A percentile compares a stretch with the other conserved stretches of the same genome.
Evolutionary conservation across 257 asterid genomes (phyloP).

Genomic region (Solanum tarapatanum): DNA sequence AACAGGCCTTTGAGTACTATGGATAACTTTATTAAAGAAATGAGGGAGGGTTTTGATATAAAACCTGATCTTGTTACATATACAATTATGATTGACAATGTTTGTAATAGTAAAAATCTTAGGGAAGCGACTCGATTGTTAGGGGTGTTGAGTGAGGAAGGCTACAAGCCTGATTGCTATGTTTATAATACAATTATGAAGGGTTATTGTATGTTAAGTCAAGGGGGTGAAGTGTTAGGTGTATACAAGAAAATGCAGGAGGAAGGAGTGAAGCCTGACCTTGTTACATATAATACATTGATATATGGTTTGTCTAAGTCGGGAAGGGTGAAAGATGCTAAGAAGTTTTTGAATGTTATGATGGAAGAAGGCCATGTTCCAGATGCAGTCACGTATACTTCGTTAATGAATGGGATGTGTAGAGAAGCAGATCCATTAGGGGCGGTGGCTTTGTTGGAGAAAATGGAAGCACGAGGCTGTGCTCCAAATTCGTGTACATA

Average conservation of each 20-base stretch:
- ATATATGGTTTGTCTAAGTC: slow-evolving; percentile 73
- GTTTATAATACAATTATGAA: slow-evolving; percentile 91
- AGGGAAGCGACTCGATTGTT: slow-evolving; percentile 73
- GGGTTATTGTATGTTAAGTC: slow-evolving; percentile 64
- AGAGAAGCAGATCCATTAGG: slow-evolving; percentile 66
- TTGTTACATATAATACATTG: slow-evolving; percentile 67
- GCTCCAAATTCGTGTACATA: slow-evolving; percentile 73
- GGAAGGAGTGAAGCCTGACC: slow-evolving; percentile 74
- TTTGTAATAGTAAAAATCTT: slow-evolving; percentile 77
- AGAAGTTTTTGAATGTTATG: slow-evolving; percentile 60
- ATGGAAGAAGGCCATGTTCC: slow-evolving; percentile 63
- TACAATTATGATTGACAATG: slow-evolving; percentile 93
- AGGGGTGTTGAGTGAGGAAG: slow-evolving; percentile 57
- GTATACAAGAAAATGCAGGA: slow-evolving; percentile 81
- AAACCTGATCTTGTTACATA: slow-evolving; percentile 89
- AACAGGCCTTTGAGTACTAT: slow-evolving; percentile 47
- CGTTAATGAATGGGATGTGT: slow-evolving; percentile 96
- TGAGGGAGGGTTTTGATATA: slow-evolving; percentile 48
- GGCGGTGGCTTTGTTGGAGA: slow-evolving; percentile 57
- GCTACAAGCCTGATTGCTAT: slow-evolving; percentile 74
- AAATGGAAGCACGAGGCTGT: slow-evolving; percentile 73
- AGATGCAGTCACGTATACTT: slow-evolving; percentile 75
- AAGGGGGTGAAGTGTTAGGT: slow-evolving; percentile 53
- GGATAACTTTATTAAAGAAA: slow-evolving; percentile 49
- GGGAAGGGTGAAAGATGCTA: slow-evolving; percentile 74